phyloP scores from a whole-genome alignment of 208 protist species.

The Trypanosoma grayi region DNA sequence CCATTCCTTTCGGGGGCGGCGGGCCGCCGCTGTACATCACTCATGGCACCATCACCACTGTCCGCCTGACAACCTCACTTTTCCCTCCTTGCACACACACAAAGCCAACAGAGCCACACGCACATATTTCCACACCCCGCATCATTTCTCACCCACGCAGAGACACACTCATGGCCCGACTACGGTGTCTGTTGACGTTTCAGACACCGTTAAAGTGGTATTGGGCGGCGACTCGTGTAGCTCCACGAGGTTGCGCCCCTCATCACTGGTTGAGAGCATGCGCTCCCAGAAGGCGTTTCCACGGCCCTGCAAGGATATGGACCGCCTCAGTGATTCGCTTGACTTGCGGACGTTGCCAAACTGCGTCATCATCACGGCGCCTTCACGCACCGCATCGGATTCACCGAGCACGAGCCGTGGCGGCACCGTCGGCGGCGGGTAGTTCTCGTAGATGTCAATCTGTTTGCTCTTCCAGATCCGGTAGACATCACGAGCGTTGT shows the following conservation, averaged over 20 bases:
- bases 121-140: too few species aligned
- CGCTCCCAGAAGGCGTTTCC: constrained; percentile 3
- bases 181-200: too few species aligned
- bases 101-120: too few species aligned
- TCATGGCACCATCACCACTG: too few species aligned
- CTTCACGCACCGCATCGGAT: neutral
- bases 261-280: constrained; percentile 3
- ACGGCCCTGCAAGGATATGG: neutral
- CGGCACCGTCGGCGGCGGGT: constrained; percentile 28
- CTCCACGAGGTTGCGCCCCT: neutral
- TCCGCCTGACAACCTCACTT: too few species aligned
- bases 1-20: too few species aligned
- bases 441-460: constrained; percentile 72
- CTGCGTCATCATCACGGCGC: neutral
- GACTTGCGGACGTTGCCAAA: neutral
- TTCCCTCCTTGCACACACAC: too few species aligned
- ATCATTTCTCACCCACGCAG: too few species aligned
- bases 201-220: too few species aligned
- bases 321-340: neutral
- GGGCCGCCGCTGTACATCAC: too few species aligned
- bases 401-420: constrained; percentile 34
- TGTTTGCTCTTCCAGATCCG: constrained; percentile 70
- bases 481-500: constrained; percentile 81
- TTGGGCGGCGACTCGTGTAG: neutral
- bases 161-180: too few species aligned